Conservation (phyloP, 345 rosid species). For the Diplotaxis tenuifolia region DNA sequence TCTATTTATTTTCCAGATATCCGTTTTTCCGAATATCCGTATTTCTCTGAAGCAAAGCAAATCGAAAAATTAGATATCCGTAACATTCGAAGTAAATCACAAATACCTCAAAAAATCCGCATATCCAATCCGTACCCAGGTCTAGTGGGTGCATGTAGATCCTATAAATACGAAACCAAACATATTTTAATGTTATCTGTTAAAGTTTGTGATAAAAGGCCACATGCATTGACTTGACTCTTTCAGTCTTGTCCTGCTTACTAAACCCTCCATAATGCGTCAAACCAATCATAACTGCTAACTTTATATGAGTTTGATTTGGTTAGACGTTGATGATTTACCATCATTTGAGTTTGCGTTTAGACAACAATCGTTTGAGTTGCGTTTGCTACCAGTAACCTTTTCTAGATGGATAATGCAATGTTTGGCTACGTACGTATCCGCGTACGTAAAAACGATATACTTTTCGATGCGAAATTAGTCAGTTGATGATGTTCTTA, state of each 20-base stretch:
- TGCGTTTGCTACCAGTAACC: background rate
- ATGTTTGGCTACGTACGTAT: too few relatives aligned
- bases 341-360: background rate
- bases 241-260: slow-evolving; percentile 14
- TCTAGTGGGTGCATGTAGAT: slow-evolving; percentile 9
- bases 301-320: background rate
- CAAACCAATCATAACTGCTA: slow-evolving; percentile 4
- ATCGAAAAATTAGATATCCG: too few relatives aligned
- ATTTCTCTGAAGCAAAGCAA: too few relatives aligned
- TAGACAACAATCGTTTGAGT: background rate
- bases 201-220: background rate
- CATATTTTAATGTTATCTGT: background rate
- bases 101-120: too few relatives aligned
- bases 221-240: slow-evolving; percentile 31
- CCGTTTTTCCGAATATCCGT: too few relatives aligned
- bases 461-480: background rate
- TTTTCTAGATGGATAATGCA: too few relatives aligned
- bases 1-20: too few relatives aligned
- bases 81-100: too few relatives aligned
- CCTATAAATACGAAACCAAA: background rate
- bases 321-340: slow-evolving; percentile 2
- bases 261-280: slow-evolving; percentile 3
- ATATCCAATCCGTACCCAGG: too few relatives aligned
- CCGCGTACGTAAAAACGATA: background rate
- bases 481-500: background rate